phyloP scores from a whole-genome alignment of 768 basidiomycete species.

The Lepiota subincarnata region DNA sequence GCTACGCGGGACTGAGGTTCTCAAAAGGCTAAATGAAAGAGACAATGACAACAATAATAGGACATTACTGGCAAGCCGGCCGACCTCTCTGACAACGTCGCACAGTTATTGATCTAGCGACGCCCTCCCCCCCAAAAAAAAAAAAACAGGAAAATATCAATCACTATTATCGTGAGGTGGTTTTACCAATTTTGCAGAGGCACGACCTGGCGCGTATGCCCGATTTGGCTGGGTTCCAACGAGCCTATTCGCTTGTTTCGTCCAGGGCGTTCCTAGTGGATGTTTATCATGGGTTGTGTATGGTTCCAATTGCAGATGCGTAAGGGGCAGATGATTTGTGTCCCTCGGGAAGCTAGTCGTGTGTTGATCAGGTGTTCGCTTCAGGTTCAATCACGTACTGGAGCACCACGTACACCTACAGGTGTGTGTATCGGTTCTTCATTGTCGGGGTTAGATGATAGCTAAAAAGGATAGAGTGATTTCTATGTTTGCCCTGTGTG shows the following conservation, averaged over 20 bases:
- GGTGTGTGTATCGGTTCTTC: slow-evolving; percentile 41
- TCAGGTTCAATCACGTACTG: slow-evolving; percentile 69
- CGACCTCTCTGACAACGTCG: background rate
- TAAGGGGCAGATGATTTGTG: slow-evolving; percentile 31
- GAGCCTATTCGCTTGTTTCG: slow-evolving; percentile 63
- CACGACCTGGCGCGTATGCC: slow-evolving; percentile 17
- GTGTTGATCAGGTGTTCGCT: slow-evolving; percentile 10
- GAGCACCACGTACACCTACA: slow-evolving; percentile 72
- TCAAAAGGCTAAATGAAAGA: slow-evolving; percentile 39
- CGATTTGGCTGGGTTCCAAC: slow-evolving; percentile 39
- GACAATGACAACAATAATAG: slow-evolving; percentile 29
- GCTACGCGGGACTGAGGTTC: slow-evolving; percentile 18
- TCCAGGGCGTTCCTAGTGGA: slow-evolving; percentile 84
- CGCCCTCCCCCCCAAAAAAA: no score
- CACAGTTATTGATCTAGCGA: slow-evolving; percentile 3
- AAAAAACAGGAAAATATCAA: slow-evolving; percentile 29
- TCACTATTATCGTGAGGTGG: slow-evolving; percentile 32
- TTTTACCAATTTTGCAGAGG: slow-evolving; percentile 26
- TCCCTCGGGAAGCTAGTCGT: background rate
- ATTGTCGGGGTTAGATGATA: slow-evolving; percentile 6
- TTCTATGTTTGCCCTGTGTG: slow-evolving; percentile 70
- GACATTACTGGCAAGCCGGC: background rate
- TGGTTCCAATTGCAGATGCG: slow-evolving; percentile 86
- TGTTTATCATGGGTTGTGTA: slow-evolving; percentile 71
- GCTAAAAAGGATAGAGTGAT: slow-evolving; percentile 47